A percentile compares a stretch with the other conserved stretches of the same genome.
Conservation (phyloP, 768 basidiomycete genomes). For the Boletellus emodensis region DNA sequence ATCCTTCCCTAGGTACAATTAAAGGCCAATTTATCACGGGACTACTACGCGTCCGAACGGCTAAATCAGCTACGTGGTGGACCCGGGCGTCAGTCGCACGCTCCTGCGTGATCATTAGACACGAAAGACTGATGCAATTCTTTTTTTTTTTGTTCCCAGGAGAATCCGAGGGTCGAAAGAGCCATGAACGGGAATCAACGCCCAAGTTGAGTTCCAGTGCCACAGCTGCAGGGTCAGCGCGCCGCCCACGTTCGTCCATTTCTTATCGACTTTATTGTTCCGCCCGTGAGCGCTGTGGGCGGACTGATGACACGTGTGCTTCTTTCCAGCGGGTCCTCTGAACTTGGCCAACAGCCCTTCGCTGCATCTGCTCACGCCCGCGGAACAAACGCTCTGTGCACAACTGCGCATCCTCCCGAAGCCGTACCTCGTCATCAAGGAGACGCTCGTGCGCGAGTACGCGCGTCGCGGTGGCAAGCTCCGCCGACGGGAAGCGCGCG, state of each 20-base stretch:
- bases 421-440: constrained; percentile 94
- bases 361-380: constrained; percentile 82
- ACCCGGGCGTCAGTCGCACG: constrained; percentile 39
- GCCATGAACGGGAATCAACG: constrained; percentile 58
- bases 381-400: constrained; percentile 86
- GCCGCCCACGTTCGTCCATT: constrained; percentile 28
- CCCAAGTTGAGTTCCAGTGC: constrained; percentile 43
- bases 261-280: too few species aligned
- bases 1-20: constrained; percentile 47
- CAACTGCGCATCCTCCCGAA: constrained; percentile 88
- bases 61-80: constrained; percentile 44
- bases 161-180: constrained; percentile 51
- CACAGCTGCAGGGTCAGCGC: constrained; percentile 35
- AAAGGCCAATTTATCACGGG: constrained; percentile 54
- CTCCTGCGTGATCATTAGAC: too few species aligned
- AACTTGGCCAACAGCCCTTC: constrained; percentile 90
- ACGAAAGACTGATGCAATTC: not conserved
- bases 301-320: too few species aligned
- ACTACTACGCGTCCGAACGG: constrained; percentile 53
- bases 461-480: constrained; percentile 85
- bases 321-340: constrained; percentile 53
- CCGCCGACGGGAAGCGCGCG: constrained; percentile 81
- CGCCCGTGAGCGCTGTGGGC: too few species aligned
- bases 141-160: constrained; percentile 11
- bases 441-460: constrained; percentile 90